Conservation (phyloP, 306 rosid genomes). For the Albizia julibrissin region DNA sequence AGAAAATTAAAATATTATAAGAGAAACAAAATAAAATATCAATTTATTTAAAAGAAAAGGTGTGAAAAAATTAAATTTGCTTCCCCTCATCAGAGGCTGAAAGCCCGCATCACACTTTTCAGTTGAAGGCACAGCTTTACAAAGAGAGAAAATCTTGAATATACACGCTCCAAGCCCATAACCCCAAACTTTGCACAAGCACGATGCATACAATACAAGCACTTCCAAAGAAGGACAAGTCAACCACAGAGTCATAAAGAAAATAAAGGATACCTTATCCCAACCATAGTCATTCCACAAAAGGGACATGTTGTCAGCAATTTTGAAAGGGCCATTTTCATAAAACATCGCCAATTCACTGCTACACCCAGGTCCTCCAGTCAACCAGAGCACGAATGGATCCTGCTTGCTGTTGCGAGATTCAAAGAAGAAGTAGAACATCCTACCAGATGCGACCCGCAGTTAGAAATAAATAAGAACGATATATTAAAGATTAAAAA, state of each 20-base stretch:
- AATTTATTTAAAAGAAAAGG: background rate
- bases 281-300: conserved; percentile 91
- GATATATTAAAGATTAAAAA: background rate
- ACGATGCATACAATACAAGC: background rate
- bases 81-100: background rate
- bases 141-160: background rate
- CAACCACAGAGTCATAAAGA: background rate
- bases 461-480: conserved; percentile 16
- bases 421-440: conserved; percentile 31
- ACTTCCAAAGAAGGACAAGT: background rate
- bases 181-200: background rate
- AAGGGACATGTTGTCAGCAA: conserved; percentile 87
- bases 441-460: conserved; percentile 49
- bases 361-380: conserved; percentile 99
- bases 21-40: background rate
- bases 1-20: background rate
- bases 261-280: conserved; percentile 71
- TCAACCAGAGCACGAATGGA: conserved; percentile 96
- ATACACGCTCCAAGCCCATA: background rate
- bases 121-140: background rate
- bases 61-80: background rate
- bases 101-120: background rate
- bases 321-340: conserved; percentile 89
- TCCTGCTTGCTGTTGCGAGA: conserved; percentile 78
- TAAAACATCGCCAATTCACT: conserved; percentile 96